These are phyloP conservation scores for Penicillium palitans DNA, from an alignment of 2,329 filamentous ascomycete species.

Conservation along the genomic window DNA sequence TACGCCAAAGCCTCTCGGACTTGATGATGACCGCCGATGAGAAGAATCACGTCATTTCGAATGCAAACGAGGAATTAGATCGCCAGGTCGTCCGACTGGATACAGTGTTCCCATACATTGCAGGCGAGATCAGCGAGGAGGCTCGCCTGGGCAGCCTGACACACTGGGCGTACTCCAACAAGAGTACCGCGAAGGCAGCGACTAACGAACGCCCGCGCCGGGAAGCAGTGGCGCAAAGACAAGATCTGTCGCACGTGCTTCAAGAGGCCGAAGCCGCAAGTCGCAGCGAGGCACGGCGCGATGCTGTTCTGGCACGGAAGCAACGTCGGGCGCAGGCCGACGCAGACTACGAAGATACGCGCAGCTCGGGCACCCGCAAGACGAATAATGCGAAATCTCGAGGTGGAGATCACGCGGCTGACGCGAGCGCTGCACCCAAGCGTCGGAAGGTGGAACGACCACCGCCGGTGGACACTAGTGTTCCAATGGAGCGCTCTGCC, in stretches of 20 bases:
- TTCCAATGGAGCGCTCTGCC: constrained; percentile 44
- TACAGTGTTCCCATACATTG: constrained; percentile 81
- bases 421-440: constrained; percentile 53
- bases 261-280: constrained; percentile 81
- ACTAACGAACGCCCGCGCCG: constrained; percentile 72
- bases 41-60: constrained; percentile 94
- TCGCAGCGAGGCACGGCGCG: constrained; percentile 80
- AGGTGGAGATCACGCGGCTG: constrained; percentile 30
- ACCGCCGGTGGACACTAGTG: constrained; percentile 30
- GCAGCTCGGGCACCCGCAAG: constrained; percentile 53
- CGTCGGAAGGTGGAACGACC: constrained; percentile 78
- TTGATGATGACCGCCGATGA: constrained; percentile 91
- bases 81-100: constrained; percentile 83
- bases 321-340: constrained; percentile 71
- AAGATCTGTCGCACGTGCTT: constrained; percentile 64
- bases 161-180: constrained; percentile 94
- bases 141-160: constrained; percentile 86
- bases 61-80: constrained; percentile 84
- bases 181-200: constrained; percentile 59
- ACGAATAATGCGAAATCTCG: constrained; percentile 56
- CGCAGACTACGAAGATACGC: constrained; percentile 73
- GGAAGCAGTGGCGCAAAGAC: constrained; percentile 73
- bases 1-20: constrained; percentile 75
- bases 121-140: constrained; percentile 89
- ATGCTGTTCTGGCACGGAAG: constrained; percentile 75